A percentile compares a stretch with the other conserved stretches of the same genome.
Conservation (phyloP, 2,329 filamentous ascomycete species). For the Capronia epimyces region DNA sequence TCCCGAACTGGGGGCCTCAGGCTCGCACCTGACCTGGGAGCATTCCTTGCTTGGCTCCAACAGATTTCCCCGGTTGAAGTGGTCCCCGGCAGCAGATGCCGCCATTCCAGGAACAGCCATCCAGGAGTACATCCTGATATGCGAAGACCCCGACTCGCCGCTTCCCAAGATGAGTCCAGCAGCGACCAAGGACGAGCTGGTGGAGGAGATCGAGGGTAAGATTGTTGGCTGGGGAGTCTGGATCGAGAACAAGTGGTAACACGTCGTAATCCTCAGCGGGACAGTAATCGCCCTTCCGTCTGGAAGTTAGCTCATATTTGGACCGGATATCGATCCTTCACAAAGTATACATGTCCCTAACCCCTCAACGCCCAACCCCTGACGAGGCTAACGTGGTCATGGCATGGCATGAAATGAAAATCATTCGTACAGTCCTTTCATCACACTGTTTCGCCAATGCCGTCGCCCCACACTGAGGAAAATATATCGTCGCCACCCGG, state of each 20-base stretch:
- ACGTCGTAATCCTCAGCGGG: not conserved
- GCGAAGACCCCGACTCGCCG: conserved; percentile 47
- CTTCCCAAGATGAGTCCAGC: conserved; percentile 39
- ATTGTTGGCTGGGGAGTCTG: conserved; percentile 49
- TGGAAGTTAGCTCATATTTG: no score
- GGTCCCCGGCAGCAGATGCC: conserved; percentile 32
- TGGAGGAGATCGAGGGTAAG: conserved; percentile 43
- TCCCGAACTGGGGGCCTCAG: conserved; percentile 32
- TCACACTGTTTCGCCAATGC: conserved; percentile 2
- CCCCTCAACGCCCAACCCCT: no score
- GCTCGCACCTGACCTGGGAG: conserved; percentile 33
- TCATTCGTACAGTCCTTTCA: not conserved
- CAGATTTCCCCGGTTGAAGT: conserved; percentile 40
- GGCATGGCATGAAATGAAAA: not conserved
- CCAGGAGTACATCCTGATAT: conserved; percentile 45
- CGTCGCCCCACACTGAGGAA: conserved; percentile 19
- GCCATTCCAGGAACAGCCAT: conserved; percentile 18
- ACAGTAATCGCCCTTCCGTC: not conserved
- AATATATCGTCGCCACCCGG: conserved; percentile 20
- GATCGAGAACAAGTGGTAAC: conserved; percentile 41
- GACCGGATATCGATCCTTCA: no score
- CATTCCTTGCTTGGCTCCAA: conserved; percentile 40
- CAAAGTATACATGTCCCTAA: no score
- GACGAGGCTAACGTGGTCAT: no score
- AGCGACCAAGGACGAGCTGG: conserved; percentile 43